phyloP scores from a whole-genome alignment of 2,329 filamentous ascomycete species.

The Fusarium sp. region DNA sequence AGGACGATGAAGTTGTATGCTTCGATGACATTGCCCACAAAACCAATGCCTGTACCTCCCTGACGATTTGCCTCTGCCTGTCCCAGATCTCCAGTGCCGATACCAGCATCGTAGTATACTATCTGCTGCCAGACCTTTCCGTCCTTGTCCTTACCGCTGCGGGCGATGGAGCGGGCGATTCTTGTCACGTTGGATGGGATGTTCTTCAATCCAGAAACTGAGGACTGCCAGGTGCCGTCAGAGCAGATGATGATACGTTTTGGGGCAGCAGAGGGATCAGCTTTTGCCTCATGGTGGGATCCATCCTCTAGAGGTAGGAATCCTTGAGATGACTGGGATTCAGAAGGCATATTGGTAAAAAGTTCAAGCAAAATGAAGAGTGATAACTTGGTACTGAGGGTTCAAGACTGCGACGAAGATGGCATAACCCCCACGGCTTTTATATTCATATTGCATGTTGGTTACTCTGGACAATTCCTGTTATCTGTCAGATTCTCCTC shows the following conservation, averaged over 20 bases:
- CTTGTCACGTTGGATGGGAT: conserved; percentile 54
- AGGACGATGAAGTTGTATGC: conserved; percentile 55
- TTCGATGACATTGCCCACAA: conserved; percentile 52
- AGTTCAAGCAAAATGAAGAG: not conserved
- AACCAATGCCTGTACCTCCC: conserved; percentile 47
- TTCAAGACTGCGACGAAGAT: not conserved
- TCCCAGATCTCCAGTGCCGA: conserved; percentile 46
- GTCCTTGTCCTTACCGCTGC: conserved; percentile 43
- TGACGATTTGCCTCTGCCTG: conserved; percentile 36
- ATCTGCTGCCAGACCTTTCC: conserved; percentile 53
- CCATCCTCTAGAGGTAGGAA: conserved; percentile 37
- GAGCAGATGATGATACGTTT: conserved; percentile 54
- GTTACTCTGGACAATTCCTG: not conserved
- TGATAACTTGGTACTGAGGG: not conserved
- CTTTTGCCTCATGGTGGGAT: conserved; percentile 31
- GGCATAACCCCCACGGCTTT: conserved; percentile 2
- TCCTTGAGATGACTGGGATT: conserved; percentile 11
- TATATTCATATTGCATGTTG: conserved; percentile 16
- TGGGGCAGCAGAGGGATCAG: conserved; percentile 30
- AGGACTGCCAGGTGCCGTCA: conserved; percentile 55
- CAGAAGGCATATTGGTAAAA: conserved; percentile 30
- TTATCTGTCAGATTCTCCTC: conserved; percentile 10
- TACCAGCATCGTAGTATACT: conserved; percentile 55
- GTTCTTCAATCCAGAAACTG: conserved; percentile 45
- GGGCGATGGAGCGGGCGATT: conserved; percentile 50